Conservation (phyloP, 371 early-diverging fungal species). For the Actinomortierella ambigua region DNA sequence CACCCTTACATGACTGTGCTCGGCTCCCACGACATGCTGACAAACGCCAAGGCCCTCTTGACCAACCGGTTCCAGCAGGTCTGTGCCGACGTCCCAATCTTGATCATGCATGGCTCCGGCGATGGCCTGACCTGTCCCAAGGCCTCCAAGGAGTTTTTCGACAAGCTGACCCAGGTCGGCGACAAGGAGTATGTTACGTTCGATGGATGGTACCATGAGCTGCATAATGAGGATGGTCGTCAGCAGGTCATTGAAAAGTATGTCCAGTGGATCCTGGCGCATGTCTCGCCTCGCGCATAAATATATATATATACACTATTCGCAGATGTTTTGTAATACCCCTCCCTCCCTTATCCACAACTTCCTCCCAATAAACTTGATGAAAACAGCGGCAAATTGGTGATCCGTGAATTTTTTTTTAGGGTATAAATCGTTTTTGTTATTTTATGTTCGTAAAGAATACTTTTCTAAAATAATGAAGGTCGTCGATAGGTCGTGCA, state of each 20-base stretch:
- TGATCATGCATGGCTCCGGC: slow-evolving; percentile 48
- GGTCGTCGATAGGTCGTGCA: no score
- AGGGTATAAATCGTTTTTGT: no score
- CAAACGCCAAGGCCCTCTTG: slow-evolving; percentile 32
- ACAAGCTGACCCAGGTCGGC: slow-evolving; percentile 41
- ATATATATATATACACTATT: no score
- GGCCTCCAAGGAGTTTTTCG: slow-evolving; percentile 49
- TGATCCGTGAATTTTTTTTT: no score
- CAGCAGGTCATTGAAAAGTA: slow-evolving; percentile 55
- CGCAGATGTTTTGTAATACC: no score
- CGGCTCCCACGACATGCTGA: slow-evolving; percentile 41
- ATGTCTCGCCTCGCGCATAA: slow-evolving; percentile 1
- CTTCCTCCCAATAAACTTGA: no score
- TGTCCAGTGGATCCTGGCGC: slow-evolving; percentile 57
- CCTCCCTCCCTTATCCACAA: no score
- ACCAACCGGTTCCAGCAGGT: slow-evolving; percentile 25
- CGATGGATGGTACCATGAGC: slow-evolving; percentile 59
- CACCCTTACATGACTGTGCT: slow-evolving; percentile 41
- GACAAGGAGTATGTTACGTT: slow-evolving; percentile 57
- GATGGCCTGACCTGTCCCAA: slow-evolving; percentile 53
- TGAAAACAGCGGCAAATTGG: no score
- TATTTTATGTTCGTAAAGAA: no score
- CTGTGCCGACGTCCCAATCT: slow-evolving; percentile 17
- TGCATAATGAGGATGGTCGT: slow-evolving; percentile 55
- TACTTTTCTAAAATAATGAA: no score